Evolutionary conservation across 345 rosid species (phyloP).

Genomic region (Rubroshorea leprosula): DNA sequence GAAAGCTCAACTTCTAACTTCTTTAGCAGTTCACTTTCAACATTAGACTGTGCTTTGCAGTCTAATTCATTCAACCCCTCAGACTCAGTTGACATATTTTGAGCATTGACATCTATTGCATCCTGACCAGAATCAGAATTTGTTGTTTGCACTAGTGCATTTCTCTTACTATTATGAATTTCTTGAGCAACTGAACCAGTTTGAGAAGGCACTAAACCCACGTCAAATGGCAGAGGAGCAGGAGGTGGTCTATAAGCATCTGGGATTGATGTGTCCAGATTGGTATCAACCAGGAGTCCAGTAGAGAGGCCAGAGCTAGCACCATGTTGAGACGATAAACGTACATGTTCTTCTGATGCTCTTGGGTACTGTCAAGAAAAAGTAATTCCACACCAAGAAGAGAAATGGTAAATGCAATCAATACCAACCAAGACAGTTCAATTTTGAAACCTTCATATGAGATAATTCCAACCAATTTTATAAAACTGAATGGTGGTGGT

Average conservation of each 20-base stretch:
- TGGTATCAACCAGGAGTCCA: slow-evolving; percentile 73
- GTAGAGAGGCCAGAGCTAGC: slow-evolving; percentile 40
- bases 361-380: slow-evolving; percentile 50
- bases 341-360: slow-evolving; percentile 60
- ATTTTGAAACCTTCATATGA: neutral
- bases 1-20: slow-evolving; percentile 51
- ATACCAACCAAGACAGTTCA: neutral
- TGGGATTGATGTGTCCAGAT: slow-evolving; percentile 72
- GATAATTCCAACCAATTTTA: neutral
- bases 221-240: slow-evolving; percentile 61
- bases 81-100: slow-evolving; percentile 37
- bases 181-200: slow-evolving; percentile 36
- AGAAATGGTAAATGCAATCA: neutral
- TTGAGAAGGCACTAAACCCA: slow-evolving; percentile 43
- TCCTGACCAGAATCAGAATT: slow-evolving; percentile 46
- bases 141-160: slow-evolving; percentile 29
- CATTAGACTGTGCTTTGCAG: slow-evolving; percentile 35
- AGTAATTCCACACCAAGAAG: slow-evolving; percentile 8
- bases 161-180: slow-evolving; percentile 36
- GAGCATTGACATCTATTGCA: slow-evolving; percentile 32
- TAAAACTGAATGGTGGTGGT: neutral
- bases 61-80: slow-evolving; percentile 45
- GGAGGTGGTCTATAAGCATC: slow-evolving; percentile 84
- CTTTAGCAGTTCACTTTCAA: slow-evolving; percentile 46
- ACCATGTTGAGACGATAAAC: slow-evolving; percentile 52